Conservation (phyloP, 1,284 basidiomycete genomes). For the Tausonia pullulans region DNA sequence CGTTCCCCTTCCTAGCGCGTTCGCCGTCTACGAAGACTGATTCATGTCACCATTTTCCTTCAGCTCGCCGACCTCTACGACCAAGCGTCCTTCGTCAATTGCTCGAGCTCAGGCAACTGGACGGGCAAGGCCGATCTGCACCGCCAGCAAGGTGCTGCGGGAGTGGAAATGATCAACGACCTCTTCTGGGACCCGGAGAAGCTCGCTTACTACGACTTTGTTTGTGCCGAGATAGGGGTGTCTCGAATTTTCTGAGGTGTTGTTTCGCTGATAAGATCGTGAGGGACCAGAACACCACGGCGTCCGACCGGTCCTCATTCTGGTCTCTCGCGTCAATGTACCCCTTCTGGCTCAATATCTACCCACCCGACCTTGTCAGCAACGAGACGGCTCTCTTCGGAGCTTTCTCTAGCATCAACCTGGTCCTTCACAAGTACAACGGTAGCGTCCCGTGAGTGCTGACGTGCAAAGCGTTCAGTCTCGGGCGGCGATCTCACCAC, state of each 20-base stretch:
- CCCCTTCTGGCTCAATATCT: constrained; percentile 75
- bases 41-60: background rate
- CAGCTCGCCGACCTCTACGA: constrained; percentile 55
- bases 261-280: background rate
- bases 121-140: constrained; percentile 41
- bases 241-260: background rate
- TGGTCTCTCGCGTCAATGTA: constrained; percentile 68
- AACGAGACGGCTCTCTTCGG: constrained; percentile 54
- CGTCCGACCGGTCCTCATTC: constrained; percentile 49
- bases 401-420: constrained; percentile 59
- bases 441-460: constrained; percentile 68
- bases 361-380: constrained; percentile 55
- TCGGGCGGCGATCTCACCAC: constrained; percentile 18
- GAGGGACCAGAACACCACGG: constrained; percentile 44
- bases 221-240: constrained; percentile 1
- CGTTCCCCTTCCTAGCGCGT: constrained; percentile 27
- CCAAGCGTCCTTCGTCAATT: constrained; percentile 30
- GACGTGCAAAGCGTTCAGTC: constrained; percentile 48
- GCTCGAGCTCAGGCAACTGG: constrained; percentile 17
- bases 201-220: constrained; percentile 77
- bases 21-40: background rate
- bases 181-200: constrained; percentile 72
- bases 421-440: constrained; percentile 71
- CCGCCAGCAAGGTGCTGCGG: constrained; percentile 44
- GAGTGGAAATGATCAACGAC: constrained; percentile 65